These are phyloP conservation scores for Cryptosporidium ryanae DNA, from an alignment of 169 alveolate species.

Conservation along the genomic window DNA sequence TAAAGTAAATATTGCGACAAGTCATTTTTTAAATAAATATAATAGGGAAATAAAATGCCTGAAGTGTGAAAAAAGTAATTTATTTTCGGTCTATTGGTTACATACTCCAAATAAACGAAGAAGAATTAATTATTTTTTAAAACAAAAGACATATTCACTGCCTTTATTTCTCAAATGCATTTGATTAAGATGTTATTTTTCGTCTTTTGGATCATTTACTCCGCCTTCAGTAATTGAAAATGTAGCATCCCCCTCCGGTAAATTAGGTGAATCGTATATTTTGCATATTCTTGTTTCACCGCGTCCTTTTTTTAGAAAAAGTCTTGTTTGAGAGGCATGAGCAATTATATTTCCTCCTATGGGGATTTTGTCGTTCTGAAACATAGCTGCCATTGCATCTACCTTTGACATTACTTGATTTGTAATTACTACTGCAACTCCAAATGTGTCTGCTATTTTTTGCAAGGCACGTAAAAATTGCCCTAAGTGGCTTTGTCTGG, in stretches of 20 bases:
- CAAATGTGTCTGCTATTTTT: constrained; percentile 95
- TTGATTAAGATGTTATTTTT: constrained; percentile 37
- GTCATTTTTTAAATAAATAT: background rate
- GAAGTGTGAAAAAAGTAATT: constrained; percentile 39
- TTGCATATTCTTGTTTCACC: constrained; percentile 96
- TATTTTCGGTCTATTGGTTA: constrained; percentile 35
- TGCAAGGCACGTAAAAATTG: constrained; percentile 94
- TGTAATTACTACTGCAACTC: constrained; percentile 95
- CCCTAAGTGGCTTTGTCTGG: constrained; percentile 96
- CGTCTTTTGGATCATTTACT: constrained; percentile 87
- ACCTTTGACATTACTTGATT: constrained; percentile 95
- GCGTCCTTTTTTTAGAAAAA: constrained; percentile 93
- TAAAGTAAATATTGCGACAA: background rate
- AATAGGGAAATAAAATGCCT: constrained; percentile 16
- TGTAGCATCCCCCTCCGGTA: constrained; percentile 99
- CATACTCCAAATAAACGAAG: constrained; percentile 46
- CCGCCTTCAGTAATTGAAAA: constrained; percentile 93
- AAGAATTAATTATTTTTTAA: constrained; percentile 27
- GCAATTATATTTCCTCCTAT: constrained; percentile 99
- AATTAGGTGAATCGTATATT: constrained; percentile 96
- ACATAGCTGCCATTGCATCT: constrained; percentile 88
- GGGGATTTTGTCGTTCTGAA: constrained; percentile 88
- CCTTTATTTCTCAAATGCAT: constrained; percentile 8
- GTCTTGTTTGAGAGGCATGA: constrained; percentile 97
- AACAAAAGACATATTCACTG: constrained; percentile 12